phyloP scores from a whole-genome alignment of 2,329 filamentous ascomycete genomes.

The Sporothrix schenckii region DNA sequence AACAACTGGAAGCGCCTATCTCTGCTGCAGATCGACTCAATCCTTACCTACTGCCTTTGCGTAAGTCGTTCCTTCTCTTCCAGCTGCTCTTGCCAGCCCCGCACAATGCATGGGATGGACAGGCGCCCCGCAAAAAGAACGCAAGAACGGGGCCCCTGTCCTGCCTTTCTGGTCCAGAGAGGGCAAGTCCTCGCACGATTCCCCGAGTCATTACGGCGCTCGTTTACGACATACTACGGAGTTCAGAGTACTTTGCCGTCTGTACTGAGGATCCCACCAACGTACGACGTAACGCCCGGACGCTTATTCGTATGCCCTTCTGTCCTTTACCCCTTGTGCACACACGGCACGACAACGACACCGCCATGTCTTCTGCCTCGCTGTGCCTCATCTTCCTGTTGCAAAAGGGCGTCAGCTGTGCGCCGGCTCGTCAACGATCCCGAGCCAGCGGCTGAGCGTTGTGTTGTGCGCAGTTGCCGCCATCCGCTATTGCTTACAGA shows the following conservation, averaged over 20 bases:
- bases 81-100: slow-evolving; percentile 22
- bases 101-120: slow-evolving; percentile 1
- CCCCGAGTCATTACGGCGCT: not conserved
- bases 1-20: slow-evolving; percentile 18
- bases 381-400: no score
- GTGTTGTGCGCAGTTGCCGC: no score
- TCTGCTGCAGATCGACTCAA: not conserved
- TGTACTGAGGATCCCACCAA: no score
- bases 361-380: no score
- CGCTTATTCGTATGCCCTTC: not conserved
- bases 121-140: slow-evolving; percentile 22
- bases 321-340: not conserved
- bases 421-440: slow-evolving; percentile 1
- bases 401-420: no score
- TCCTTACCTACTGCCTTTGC: slow-evolving; percentile 27
- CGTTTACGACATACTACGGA: slow-evolving; percentile 15
- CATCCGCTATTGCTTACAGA: no score
- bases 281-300: not conserved
- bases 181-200: slow-evolving; percentile 24
- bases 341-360: not conserved
- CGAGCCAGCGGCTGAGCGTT: slow-evolving; percentile 1
- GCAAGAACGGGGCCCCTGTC: not conserved
- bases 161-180: slow-evolving; percentile 10
- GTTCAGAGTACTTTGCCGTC: no score
- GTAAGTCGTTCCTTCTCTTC: slow-evolving; percentile 23